A percentile compares a stretch with the other conserved stretches of the same genome.
Conservation (phyloP, 2,329 filamentous ascomycete species). For the Fusarium camptoceras region DNA sequence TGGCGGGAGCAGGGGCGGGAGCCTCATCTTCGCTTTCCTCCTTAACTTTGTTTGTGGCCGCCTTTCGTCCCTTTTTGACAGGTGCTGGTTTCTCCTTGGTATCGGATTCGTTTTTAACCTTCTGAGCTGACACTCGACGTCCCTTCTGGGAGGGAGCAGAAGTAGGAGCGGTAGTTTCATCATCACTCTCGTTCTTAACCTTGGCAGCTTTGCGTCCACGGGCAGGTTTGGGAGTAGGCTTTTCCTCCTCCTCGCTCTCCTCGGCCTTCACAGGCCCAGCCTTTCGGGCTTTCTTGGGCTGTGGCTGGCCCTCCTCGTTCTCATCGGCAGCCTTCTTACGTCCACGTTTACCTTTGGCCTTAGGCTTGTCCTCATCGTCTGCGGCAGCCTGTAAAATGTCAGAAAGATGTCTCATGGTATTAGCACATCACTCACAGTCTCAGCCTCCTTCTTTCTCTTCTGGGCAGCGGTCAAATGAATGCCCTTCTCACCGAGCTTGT, state of each 20-base stretch:
- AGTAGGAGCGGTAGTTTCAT: conserved; percentile 31
- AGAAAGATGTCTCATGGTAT: conserved; percentile 6
- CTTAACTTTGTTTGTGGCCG: conserved; percentile 34
- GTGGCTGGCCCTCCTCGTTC: conserved; percentile 51
- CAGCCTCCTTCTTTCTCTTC: conserved; percentile 52
- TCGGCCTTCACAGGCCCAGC: conserved; percentile 40
- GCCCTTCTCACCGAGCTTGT: conserved; percentile 73
- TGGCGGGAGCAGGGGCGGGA: conserved; percentile 44
- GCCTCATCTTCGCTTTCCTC: conserved; percentile 38
- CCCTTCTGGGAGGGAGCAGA: conserved; percentile 48
- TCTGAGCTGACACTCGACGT: conserved; percentile 32
- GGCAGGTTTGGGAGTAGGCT: conserved; percentile 35
- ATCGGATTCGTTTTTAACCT: conserved; percentile 31
- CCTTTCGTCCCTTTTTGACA: conserved; percentile 33
- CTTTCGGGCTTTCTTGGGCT: conserved; percentile 53
- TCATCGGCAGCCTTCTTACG: conserved; percentile 50
- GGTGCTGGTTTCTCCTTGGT: conserved; percentile 28
- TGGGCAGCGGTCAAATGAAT: conserved; percentile 63
- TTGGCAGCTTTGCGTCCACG: conserved; percentile 42
- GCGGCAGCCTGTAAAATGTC: conserved; percentile 44
- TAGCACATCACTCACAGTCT: conserved; percentile 31
- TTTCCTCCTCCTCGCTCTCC: conserved; percentile 39
- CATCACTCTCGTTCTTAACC: conserved; percentile 42
- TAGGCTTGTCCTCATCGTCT: conserved; percentile 46
- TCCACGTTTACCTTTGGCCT: conserved; percentile 50